Evolutionary conservation across 305 asterid species (phyloP), one percentile per base, ranked within the genome.

Genomic region (Fraxinus xanthoxyloides): DNA sequence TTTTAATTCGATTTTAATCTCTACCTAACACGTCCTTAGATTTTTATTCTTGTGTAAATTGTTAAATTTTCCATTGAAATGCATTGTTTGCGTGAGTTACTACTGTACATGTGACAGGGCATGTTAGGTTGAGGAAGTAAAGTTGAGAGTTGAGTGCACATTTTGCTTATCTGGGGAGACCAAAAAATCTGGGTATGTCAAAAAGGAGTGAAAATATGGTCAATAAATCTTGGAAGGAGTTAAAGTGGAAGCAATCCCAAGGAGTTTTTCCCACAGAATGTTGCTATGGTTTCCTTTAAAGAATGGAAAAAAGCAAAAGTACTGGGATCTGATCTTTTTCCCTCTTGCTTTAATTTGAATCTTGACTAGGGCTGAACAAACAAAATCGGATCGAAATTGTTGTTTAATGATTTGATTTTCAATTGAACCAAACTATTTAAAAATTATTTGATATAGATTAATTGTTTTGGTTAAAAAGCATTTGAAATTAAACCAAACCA

Each of bases 161-260:
- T 28, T 12, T 69, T 69, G 75, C 75, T 35, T 28, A 69, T 13
- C 4, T 26, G 10, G 38, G 36, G 23, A 28, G 36, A 67, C 75
- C 8, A 69, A 69, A 67, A 61, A 61, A 23, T 21, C 31, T 61
- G 72, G 15, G 72, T 23, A 69, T 15, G 36, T 69, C 38, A 1
- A 30, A 26, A 30, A 69, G 40, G 75, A 69, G 30, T 69, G 75
- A 69, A 30, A 13, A 12, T 28, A 28, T 69, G 75, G 40, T 69
- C 75, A 30, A 69, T 28, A 28, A 79, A 23, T 85, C 36, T 82
- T 56, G 82, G 40, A 63, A 40, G 36, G 80, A 48, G 85, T 15
- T 79, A 82, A 85, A 85, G 85, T 67, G 28, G 80, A 76, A 79
- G 79, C 54, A 75, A 31, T 51, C 73, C 75, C 75, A 34, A 69